Evolutionary conservation across 192 early-diverging fungal species (phyloP), one percentile per base, ranked within the genome.

Genomic region (Backusella australiensis): DNA sequence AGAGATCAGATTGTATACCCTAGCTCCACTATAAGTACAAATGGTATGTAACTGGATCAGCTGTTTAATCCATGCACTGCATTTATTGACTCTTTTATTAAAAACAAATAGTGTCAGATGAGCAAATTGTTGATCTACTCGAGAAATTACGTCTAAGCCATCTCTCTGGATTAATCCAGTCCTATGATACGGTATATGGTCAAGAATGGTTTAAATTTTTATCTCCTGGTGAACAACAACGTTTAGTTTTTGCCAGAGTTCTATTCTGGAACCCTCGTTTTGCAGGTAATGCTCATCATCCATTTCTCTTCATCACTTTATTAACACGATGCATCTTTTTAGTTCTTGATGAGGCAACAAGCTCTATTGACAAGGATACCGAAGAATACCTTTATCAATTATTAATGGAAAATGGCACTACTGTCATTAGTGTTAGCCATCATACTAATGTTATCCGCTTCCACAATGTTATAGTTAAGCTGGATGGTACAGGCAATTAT

Each of bases 391-490:
- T 94, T 44, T 95, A 94, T 78, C 83, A 79, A 21, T 77, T 83
- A 15, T 82, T 90, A 32, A 86, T 90, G 46, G 83, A 90, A 36
- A 76, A 85, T 3, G 91, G 90, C 1, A 94, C 97, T 73, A 96
- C 97, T 1, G 81, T 96, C 7, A 90, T 98, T n/a, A 95, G 96
- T 14, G 93, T 99, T 29, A 93, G 92, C 5, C 98, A 99, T 74
- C 89, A 94, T 49, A 77, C 84, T 9, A 75, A 76, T 15, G 72
- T 93, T 52, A 75, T 79, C 26, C 81, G 76, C 19, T 89, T 86
- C 74, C 92, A 93, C 77, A 72, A 71, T 0, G 69, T 66, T 5
- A 69, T 69, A 3, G 77, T 92, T 42, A 46, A 72, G 11, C 70
- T 92, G 17, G 75, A 84, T 73, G 80, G 77, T 12, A 49, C 82